Percentiles rank a stretch among this genome's conserved stretches.
phyloP scores from a whole-genome alignment of 2,329 filamentous ascomycete species.

The Botrytis fabae region DNA sequence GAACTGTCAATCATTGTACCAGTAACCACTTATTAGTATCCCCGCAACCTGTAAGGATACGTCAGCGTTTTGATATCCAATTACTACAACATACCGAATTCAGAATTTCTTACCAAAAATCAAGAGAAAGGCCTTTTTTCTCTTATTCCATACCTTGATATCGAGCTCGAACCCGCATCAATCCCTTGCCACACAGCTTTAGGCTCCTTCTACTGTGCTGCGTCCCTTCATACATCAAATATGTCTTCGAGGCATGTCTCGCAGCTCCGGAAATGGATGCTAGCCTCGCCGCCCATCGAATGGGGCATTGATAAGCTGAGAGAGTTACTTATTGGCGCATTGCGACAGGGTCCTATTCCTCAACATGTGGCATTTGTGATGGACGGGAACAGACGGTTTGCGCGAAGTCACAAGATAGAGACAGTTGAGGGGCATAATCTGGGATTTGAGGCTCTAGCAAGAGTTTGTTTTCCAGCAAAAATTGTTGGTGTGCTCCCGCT shows the following conservation, averaged over 20 bases:
- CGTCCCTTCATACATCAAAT: neutral
- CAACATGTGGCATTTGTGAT: slow-evolving; percentile 99
- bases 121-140: neutral
- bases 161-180: neutral
- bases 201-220: neutral
- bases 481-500: slow-evolving; percentile 19
- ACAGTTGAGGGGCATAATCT: slow-evolving; percentile 94
- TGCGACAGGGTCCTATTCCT: slow-evolving; percentile 88
- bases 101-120: no score
- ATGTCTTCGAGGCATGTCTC: slow-evolving; percentile 58
- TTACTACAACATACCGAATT: neutral
- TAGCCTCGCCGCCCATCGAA: slow-evolving; percentile 87
- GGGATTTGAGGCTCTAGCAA: slow-evolving; percentile 91
- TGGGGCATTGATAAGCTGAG: slow-evolving; percentile 79
- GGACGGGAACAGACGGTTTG: slow-evolving; percentile 96
- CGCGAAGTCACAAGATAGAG: slow-evolving; percentile 86
- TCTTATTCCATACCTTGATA: neutral
- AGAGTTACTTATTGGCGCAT: slow-evolving; percentile 81
- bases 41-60: slow-evolving; percentile 7
- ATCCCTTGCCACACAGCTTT: slow-evolving; percentile 8
- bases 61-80: slow-evolving; percentile 1
- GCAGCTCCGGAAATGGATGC: slow-evolving; percentile 70
- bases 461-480: slow-evolving; percentile 52
- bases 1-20: neutral
- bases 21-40: neutral